Conservation (phyloP, 805 yeast genomes). For the Spencermartinsiella europaea region DNA sequence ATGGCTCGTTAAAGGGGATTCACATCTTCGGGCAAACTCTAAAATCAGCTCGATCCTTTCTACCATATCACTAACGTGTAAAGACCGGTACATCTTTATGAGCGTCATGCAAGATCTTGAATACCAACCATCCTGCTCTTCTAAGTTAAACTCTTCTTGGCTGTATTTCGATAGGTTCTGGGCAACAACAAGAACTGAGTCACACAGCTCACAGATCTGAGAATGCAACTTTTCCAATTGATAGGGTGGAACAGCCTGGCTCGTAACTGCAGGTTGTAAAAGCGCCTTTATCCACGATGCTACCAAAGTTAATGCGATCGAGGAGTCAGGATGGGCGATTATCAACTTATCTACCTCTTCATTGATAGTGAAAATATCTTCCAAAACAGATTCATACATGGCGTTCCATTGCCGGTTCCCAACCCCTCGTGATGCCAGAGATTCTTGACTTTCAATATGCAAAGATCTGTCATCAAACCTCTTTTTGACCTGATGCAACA, state of each 20-base stretch:
- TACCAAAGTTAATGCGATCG: neutral
- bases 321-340: neutral
- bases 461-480: neutral
- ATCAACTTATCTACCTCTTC: neutral
- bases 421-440: neutral
- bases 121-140: constrained; percentile 69
- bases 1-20: constrained; percentile 42
- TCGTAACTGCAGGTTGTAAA: neutral
- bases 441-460: neutral
- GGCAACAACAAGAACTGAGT: constrained; percentile 58
- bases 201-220: constrained; percentile 34
- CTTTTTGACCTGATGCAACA: neutral
- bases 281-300: neutral
- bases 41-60: constrained; percentile 36
- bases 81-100: constrained; percentile 37
- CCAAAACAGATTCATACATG: neutral
- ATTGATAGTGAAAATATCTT: neutral
- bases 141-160: constrained; percentile 30
- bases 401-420: neutral
- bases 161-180: constrained; percentile 47
- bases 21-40: constrained; percentile 22
- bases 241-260: neutral
- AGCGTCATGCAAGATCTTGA: constrained; percentile 43
- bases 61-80: constrained; percentile 38
- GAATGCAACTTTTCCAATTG: neutral